Base-by-base conservation (phyloP, 495 filamentous ascomycete species). In the Tuber umbilicatum region DNA sequence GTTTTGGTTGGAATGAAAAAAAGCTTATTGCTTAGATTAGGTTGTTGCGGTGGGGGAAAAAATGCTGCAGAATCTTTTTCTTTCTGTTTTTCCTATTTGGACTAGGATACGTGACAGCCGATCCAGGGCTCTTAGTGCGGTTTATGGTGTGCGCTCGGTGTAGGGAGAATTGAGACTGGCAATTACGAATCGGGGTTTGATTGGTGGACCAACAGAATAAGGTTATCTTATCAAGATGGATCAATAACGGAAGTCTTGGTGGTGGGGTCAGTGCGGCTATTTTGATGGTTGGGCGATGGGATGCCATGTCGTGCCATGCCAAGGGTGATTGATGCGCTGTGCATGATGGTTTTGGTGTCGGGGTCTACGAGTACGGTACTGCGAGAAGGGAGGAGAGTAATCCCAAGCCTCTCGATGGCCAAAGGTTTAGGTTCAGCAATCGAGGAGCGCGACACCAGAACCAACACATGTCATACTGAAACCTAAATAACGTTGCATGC, bases 151-250 rank as follows among this genome's bases (percentile, higher is more conserved):
- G 55, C 55, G 55, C 55, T 64, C 10, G 27, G n/a, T 17, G n/a
- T 64, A 12, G n/a, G 55, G 27, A 64, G n/a, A 64, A 64, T 64
- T 64, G 55, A 64, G 55, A 31, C 55, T 31, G 12, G 55, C 31
- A 16, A 17, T 31, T 17, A 3, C n/a, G 27, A 31, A 64, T 64
- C n/a, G 12, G 55, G n/a, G 0, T 0, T 60, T 60, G 50, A 60
- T 60, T 60, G 50, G n/a, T 31, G 50, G 50, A 6, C 9, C 6
- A 47, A 12, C 47, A 9, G 55, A 64, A 64, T 64, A 64, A 64
- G 55, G 55, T 64, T 64, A 64, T 64, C 55, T 64, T 64, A 64
- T 64, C 55, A 16, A 16, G n/a, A n/a, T 31, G n/a, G 55, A 64
- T 64, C 55, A 64, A 31, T 64, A 16, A n/a, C 1, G 2, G 23